Evolutionary conservation across 257 asterid species (phyloP).

Genomic region (Gentiana straminea): DNA sequence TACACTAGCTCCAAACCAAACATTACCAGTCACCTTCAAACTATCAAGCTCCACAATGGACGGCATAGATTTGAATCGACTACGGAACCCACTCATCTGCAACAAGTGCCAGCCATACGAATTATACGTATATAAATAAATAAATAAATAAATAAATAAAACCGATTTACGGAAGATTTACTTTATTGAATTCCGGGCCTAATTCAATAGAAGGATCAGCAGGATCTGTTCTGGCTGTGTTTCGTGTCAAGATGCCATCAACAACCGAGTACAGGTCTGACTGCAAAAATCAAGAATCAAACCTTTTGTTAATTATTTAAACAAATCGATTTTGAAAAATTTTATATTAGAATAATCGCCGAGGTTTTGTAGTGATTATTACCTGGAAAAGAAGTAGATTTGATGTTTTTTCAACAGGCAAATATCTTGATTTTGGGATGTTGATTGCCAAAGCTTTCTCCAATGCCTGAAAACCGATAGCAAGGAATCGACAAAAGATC

Average conservation of each 20-base stretch:
- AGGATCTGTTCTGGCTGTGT: slow-evolving; percentile 55
- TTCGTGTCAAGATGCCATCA: slow-evolving; percentile 53
- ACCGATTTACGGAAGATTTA: slow-evolving; percentile 20
- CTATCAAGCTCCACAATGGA: slow-evolving; percentile 66
- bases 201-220: slow-evolving; percentile 61
- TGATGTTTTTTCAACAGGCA: slow-evolving; percentile 66
- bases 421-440: slow-evolving; percentile 64
- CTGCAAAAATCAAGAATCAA: slow-evolving; percentile 33
- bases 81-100: slow-evolving; percentile 53
- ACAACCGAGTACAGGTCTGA: slow-evolving; percentile 57
- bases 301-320: slow-evolving; percentile 6
- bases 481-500: slow-evolving; percentile 13
- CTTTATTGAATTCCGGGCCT: slow-evolving; percentile 66
- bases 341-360: background rate
- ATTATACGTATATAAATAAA: slow-evolving; percentile 4
- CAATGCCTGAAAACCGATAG: slow-evolving; percentile 40
- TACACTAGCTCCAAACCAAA: slow-evolving; percentile 67
- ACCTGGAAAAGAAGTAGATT: slow-evolving; percentile 85
- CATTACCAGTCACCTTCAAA: slow-evolving; percentile 82
- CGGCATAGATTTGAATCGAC: slow-evolving; percentile 77
- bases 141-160: background rate
- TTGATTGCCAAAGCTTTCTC: slow-evolving; percentile 45
- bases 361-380: slow-evolving; percentile 1
- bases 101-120: slow-evolving; percentile 5
- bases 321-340: background rate